Evolutionary conservation across 78 protist genomes (phyloP).

Genomic region (Neovahlkampfia damariscottae): DNA sequence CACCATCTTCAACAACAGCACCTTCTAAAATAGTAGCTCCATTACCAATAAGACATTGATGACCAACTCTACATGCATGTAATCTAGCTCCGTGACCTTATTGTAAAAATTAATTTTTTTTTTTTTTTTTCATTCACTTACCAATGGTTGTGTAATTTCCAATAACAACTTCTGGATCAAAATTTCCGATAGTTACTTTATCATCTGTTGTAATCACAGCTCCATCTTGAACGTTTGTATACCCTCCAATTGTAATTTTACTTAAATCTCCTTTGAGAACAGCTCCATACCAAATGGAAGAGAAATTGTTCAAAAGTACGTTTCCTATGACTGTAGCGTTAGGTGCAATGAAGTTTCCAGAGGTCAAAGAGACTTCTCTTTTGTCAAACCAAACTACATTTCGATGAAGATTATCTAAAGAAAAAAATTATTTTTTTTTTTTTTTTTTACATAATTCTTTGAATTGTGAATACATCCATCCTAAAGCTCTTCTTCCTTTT

Average conservation of each 20-base stretch:
- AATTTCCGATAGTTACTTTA: background rate
- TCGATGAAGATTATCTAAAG: background rate
- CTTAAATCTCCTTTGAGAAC: conserved; percentile 8
- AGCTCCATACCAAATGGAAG: conserved; percentile 13
- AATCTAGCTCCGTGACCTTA: background rate
- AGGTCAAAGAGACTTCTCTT: background rate
- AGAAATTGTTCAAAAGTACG: background rate
- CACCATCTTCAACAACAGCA: background rate
- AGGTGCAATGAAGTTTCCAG: conserved; percentile 13
- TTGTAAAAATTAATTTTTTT: too few species aligned
- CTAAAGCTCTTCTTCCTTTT: background rate
- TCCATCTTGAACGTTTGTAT: conserved; percentile 9
- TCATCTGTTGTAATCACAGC: background rate
- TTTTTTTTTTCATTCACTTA: too few species aligned
- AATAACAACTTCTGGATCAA: background rate
- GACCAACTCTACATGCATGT: conserved; percentile 9
- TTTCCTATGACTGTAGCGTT: conserved; percentile 12
- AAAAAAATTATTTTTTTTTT: too few species aligned
- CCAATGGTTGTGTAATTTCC: conserved; percentile 2
- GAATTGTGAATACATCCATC: background rate
- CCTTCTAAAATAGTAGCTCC: conserved; percentile 12
- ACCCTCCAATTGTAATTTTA: conserved; percentile 1
- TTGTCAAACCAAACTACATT: background rate
- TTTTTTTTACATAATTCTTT: background rate
- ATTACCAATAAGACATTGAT: background rate